Base-by-base conservation (phyloP, 768 basidiomycete species). In the Russula sp. region DNA sequence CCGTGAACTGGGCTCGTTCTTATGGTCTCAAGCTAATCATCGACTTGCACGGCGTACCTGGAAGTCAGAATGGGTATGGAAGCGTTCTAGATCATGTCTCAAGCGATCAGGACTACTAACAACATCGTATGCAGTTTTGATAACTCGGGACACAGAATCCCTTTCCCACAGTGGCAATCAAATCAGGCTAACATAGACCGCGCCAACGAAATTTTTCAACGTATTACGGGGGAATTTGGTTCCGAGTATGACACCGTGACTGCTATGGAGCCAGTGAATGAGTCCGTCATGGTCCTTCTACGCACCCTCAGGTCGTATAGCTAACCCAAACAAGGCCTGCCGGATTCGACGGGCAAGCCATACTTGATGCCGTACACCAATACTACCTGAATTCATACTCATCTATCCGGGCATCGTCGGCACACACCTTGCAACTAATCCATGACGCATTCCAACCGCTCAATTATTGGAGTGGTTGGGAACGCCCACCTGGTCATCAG, bases 401-500 rank as follows among this genome's bases (percentile, higher is more conserved):
- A 25, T 87, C 80, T 66, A 85, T 90, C 68, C 80, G 88, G 84
- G 71, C 71, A 18, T 70, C 75, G 62, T 70, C 77, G 54, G 76
- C 78, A 61, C 83, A 90, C 70, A 83, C 82, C 1, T 72, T 90
- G n/a, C 80, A 84, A 18, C 73, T 90, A 67, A 79, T 92, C 48
- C 85, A 88, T 66, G 90, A 92, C 63, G 90, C 88, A 2, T 93
- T 92, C 77, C 86, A 90, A 70, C 75, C 83, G 38, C 76, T 90
- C 52, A 80, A 78, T 63, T 86, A 80, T 68, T 92, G 90, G 89
- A 69, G 72, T 49, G 83, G 82, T 16, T 90, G 85, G 65, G 75
- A 83, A 76, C 72, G 74, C 3, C 52, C 73, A 16, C 81, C 85
- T 0, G 61, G 74, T 39, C 86, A 67, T 64, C 70, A 86, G 45